These are phyloP conservation scores for Mycena capillaripes DNA, from an alignment of 768 basidiomycete species.

Conservation along the genomic window DNA sequence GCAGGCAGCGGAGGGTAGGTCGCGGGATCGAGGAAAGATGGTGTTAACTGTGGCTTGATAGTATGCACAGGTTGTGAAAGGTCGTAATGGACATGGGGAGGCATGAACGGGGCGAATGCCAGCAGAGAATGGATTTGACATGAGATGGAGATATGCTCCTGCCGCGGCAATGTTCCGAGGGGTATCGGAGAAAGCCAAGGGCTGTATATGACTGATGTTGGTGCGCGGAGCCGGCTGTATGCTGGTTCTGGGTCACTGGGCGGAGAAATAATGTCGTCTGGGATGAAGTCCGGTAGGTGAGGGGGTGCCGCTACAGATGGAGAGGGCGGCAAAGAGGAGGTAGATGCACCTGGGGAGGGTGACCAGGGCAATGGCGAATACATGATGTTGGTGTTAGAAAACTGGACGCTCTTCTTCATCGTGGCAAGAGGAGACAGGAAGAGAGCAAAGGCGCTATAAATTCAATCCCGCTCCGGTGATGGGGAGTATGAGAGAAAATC, in stretches of 20 bases:
- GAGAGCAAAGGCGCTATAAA: neutral
- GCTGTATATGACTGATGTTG: slow-evolving; percentile 20
- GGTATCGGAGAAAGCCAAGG: slow-evolving; percentile 1
- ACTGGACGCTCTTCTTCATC: slow-evolving; percentile 33
- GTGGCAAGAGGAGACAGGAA: neutral
- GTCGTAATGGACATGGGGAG: slow-evolving; percentile 24
- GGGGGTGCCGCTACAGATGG: neutral
- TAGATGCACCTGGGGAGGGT: slow-evolving; percentile 8
- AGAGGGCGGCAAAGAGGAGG: slow-evolving; percentile 30
- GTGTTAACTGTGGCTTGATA: slow-evolving; percentile 23
- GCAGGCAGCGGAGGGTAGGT: slow-evolving; percentile 24
- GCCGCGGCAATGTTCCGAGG: neutral
- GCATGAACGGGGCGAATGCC: slow-evolving; percentile 23
- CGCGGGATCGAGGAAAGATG: slow-evolving; percentile 30
- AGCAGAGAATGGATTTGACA: slow-evolving; percentile 58
- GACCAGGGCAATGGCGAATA: slow-evolving; percentile 35
- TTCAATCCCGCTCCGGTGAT: neutral
- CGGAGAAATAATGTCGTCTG: too few species aligned
- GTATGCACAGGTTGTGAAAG: slow-evolving; percentile 22
- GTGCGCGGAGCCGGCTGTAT: too few species aligned
- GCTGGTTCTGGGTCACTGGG: too few species aligned
- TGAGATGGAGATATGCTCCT: slow-evolving; percentile 35
- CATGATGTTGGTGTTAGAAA: slow-evolving; percentile 30
- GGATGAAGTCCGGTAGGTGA: neutral
- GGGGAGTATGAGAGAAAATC: neutral